A percentile compares a stretch with the other conserved stretches of the same genome.
These are phyloP conservation scores for Mycena pura DNA, from an alignment of 768 basidiomycete species.

Conservation along the genomic window DNA sequence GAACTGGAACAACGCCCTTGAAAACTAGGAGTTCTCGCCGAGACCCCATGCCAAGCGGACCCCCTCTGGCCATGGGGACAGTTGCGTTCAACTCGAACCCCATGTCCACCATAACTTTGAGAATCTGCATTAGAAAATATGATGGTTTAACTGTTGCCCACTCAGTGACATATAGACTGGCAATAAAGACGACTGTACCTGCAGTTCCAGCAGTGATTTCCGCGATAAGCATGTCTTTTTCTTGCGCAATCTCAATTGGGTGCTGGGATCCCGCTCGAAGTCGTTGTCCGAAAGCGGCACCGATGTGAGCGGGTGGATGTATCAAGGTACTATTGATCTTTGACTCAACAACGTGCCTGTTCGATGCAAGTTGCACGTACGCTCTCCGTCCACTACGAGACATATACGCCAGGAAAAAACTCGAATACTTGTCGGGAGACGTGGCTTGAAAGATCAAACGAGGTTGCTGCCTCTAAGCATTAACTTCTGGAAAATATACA, in stretches of 20 bases:
- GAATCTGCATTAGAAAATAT: constrained; percentile 65
- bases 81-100: constrained; percentile 72
- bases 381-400: constrained; percentile 66
- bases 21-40: constrained; percentile 73
- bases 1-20: constrained; percentile 42
- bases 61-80: constrained; percentile 61
- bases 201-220: constrained; percentile 49
- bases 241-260: constrained; percentile 41
- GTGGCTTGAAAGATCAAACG: constrained; percentile 72
- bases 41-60: constrained; percentile 48
- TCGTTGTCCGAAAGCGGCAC: constrained; percentile 46
- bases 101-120: constrained; percentile 62
- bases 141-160: constrained; percentile 50
- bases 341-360: background rate
- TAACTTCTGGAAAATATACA: background rate
- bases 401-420: constrained; percentile 72
- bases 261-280: constrained; percentile 47
- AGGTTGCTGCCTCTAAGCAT: no score
- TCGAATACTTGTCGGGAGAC: constrained; percentile 51
- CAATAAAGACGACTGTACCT: constrained; percentile 39
- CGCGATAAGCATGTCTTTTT: constrained; percentile 60
- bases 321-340: constrained; percentile 39
- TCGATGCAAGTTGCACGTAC: constrained; percentile 22
- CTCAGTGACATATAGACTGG: background rate
- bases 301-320: constrained; percentile 51